phyloP scores from a whole-genome alignment of 2,329 filamentous ascomycete genomes.

The Rhynchosporium secalis region DNA sequence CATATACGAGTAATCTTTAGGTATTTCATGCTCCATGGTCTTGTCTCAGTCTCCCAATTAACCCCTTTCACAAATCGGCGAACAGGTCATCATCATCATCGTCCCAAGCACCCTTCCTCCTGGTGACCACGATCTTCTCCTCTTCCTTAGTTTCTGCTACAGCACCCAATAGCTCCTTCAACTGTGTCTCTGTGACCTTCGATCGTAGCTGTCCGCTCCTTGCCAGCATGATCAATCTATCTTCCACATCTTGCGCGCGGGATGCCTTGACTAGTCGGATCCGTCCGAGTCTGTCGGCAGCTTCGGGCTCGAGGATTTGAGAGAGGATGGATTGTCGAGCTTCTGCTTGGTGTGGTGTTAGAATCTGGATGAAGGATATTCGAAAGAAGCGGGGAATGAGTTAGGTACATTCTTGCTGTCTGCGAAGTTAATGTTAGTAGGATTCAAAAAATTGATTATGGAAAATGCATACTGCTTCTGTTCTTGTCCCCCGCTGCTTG shows the following conservation, averaged over 20 bases:
- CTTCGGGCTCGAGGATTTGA: conserved; percentile 93
- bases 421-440: background rate
- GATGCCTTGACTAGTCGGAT: conserved; percentile 95
- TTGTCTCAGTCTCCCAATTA: background rate
- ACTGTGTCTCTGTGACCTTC: conserved; percentile 88
- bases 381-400: background rate
- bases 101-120: conserved; percentile 82
- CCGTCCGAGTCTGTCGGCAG: conserved; percentile 86
- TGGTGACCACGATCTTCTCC: conserved; percentile 82
- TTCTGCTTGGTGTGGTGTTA: conserved; percentile 58
- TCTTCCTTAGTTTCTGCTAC: conserved; percentile 76
- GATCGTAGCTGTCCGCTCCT: conserved; percentile 80
- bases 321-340: conserved; percentile 75
- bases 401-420: conserved; percentile 11
- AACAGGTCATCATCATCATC: conserved; percentile 77
- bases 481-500: conserved; percentile 48
- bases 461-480: conserved; percentile 53
- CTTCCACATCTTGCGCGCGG: conserved; percentile 87
- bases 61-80: conserved; percentile 50
- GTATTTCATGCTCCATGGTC: background rate
- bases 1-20: conserved; percentile 10
- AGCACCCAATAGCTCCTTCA: conserved; percentile 87
- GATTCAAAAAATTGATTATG: background rate
- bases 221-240: conserved; percentile 88
- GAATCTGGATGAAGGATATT: background rate